Evolutionary conservation across 306 rosid species (phyloP), one percentile per base, ranked within the genome.

Genomic region (Vicia sativa): DNA sequence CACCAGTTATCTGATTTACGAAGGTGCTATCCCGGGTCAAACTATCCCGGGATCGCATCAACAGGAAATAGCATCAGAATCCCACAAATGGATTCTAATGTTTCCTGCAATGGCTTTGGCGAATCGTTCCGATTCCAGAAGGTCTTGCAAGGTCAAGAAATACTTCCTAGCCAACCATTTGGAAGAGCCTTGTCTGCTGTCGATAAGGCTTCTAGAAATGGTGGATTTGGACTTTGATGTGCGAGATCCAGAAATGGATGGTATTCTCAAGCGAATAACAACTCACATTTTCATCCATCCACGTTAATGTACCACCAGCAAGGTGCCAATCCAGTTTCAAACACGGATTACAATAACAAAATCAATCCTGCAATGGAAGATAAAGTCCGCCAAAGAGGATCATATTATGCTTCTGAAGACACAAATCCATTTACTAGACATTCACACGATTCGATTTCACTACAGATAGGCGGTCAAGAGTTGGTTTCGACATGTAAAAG

Each of bases 81-180:
- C 69, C 76, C 87, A 0, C 75, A 25, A 14, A 48, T 72, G 71
- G 79, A 64, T 73, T 78, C 89, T 67, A 87, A 85, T 75, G 74
- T 72, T 72, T 42, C 82, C 89, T 78, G 84, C 71, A 84, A 77
- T 29, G 81, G 86, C 96, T 89, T 89, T 73, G 70, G 86, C 55
- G 95, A 89, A 76, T 84, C 96, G 34, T 78, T 69, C 67, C 82
- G 85, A 81, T 92, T 87, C 88, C 92, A 75, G 72, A 89, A 87
- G 96, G 98, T 92, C 98, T 92, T 89, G 96, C 98, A 92, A 92
- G 96, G 98, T 92, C 98, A 92, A 92, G 98, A 92, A 89, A 86
- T 89, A 67, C 82, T 82, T 79, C 87, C 96, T 28, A 82, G 90
- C 81, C 80, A 84, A 52, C 84, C 85, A 50, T 86, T 73, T 76